Base-by-base conservation (phyloP, 2,329 filamentous ascomycete genomes). In the Paecilomyces dactylethromorphus region DNA sequence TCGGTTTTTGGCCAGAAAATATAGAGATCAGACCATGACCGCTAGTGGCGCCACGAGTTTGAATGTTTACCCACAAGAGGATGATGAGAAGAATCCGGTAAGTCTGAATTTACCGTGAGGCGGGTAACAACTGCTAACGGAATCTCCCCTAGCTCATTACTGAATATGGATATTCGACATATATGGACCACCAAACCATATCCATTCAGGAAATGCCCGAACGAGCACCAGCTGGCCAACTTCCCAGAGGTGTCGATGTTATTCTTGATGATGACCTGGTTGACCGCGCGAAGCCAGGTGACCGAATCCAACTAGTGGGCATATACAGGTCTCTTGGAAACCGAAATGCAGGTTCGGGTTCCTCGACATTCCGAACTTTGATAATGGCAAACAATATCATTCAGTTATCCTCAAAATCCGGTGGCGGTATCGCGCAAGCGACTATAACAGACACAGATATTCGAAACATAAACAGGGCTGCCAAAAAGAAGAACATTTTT, bases 201-300 rank as follows among this genome's bases (percentile, higher is more conserved):
- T 97, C 93, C 0, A 97, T 99, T 65, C 94, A 99, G 77, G 94
- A 99, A 79, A 99, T 99, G 94, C 94, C 94, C 0, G 94, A 99
- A 76, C 84, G 93, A 66, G 94, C 94, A 1, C 94, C 94, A 57
- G 93, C 94, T 60, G 94, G 94, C 56, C 94, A 97, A 79, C 83
- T 99, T 63, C 94, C 94, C 60, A 88, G 94, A 57, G 92, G 93
- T 58, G 94, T 99, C 18, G 94, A 99, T 75, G 92, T 97, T 13
- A 92, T 99, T 66, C 80, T 99, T 64, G 94, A 99, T 72, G 94
- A 99, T 72, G 94, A 99, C 72, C 82, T 99, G 56, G 94, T 97
- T 15, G 94, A 99, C 73, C 87, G 85, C 60, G 91, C 94, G 60
- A 99, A 99, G 77, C 94, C 94, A 10, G 94, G 94, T 55, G 94